Conservation (phyloP, 2,329 filamentous ascomycete species). For the Passalora sequoiae region DNA sequence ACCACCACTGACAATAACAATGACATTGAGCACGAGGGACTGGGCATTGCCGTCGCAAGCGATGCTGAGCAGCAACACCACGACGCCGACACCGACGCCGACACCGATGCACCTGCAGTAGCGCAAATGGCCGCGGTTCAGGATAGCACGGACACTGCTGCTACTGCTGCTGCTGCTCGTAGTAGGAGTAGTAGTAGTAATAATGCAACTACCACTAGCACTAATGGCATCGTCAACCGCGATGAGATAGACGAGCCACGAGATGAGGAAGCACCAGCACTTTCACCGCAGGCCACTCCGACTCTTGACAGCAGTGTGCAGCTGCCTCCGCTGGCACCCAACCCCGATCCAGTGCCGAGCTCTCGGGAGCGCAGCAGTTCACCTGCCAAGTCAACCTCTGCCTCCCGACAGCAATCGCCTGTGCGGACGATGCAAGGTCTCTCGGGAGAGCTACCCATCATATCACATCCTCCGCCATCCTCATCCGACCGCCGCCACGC, state of each 20-base stretch:
- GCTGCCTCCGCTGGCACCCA: slow-evolving; percentile 4
- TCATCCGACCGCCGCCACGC: slow-evolving; percentile 31
- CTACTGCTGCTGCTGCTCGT: no score
- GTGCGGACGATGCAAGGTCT: slow-evolving; percentile 56
- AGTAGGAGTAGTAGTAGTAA: no score
- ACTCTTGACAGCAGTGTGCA: slow-evolving; percentile 12
- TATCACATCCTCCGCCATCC: slow-evolving; percentile 42
- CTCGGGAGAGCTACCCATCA: slow-evolving; percentile 64
- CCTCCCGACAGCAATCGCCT: slow-evolving; percentile 23
- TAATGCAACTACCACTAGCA: not conserved
- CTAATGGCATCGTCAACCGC: not conserved
- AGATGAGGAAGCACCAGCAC: not conserved
- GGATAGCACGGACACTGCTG: no score
- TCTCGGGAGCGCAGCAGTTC: slow-evolving; percentile 19
- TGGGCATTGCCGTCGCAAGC: no score
- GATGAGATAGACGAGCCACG: not conserved
- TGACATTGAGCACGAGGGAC: no score
- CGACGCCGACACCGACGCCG: slow-evolving; percentile 1
- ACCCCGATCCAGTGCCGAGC: not conserved
- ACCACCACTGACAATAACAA: no score
- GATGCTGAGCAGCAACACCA: not conserved
- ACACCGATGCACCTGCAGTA: no score
- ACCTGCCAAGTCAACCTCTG: slow-evolving; percentile 21
- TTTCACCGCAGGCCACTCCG: slow-evolving; percentile 4
- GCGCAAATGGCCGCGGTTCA: not conserved